phyloP scores from a whole-genome alignment of 805 yeast genomes.

The Hanseniaspora meyeri region DNA sequence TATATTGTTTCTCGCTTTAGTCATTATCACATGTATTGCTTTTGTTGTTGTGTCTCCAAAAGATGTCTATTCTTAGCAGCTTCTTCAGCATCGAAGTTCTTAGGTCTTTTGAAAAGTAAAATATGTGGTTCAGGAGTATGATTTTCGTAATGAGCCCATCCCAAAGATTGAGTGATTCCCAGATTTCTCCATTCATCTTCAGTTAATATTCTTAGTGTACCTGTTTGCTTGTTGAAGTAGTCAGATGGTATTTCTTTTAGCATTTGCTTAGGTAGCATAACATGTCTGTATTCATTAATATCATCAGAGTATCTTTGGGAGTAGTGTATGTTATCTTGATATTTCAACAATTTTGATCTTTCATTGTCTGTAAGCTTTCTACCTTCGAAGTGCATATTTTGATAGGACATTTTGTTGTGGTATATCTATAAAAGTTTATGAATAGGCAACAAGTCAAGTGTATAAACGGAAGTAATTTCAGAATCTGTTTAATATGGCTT shows the following conservation, averaged over 20 bases:
- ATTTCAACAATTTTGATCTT: constrained; percentile 74
- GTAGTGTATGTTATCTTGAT: constrained; percentile 87
- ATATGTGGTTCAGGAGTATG: constrained; percentile 99
- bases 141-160: constrained; percentile 96
- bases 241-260: constrained; percentile 86
- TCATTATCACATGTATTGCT: background rate
- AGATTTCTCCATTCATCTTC: constrained; percentile 99
- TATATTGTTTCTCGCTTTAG: no score
- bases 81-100: constrained; percentile 37
- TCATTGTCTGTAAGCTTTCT: constrained; percentile 75
- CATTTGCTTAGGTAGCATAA: constrained; percentile 92
- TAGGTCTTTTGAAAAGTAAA: constrained; percentile 65
- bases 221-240: constrained; percentile 85
- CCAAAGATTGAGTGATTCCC: constrained; percentile 92
- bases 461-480: no score
- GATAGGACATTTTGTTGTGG: constrained; percentile 17
- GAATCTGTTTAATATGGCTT: no score
- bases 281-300: constrained; percentile 86
- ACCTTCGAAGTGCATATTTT: constrained; percentile 28
- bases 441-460: no score
- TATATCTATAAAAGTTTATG: background rate
- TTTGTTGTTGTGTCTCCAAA: constrained; percentile 19
- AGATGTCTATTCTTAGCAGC: constrained; percentile 24
- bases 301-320: constrained; percentile 88
- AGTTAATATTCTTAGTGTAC: constrained; percentile 74